Evolutionary conservation across 2,329 filamentous ascomycete genomes (phyloP).

Genomic region (Pyricularia grisea): DNA sequence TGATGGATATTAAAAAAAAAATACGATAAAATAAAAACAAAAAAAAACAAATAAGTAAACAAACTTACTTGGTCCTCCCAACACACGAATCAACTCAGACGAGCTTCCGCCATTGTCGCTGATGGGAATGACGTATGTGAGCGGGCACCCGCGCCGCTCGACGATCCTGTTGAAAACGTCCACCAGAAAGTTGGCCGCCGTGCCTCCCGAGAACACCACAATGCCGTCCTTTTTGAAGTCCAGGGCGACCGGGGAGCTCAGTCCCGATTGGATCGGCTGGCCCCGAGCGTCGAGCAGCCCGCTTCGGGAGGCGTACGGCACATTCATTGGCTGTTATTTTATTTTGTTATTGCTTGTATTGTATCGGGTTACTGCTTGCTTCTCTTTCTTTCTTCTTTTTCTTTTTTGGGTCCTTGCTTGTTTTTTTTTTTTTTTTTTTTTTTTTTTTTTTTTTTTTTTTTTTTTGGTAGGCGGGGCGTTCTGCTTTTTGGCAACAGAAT

Average conservation of each 20-base stretch:
- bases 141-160: constrained; percentile 52
- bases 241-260: background rate
- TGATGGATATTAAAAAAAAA: background rate
- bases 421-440: background rate
- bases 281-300: background rate
- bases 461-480: background rate
- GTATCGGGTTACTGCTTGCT: background rate
- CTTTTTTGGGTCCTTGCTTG: background rate
- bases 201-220: constrained; percentile 85
- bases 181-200: constrained; percentile 87
- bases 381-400: too few species aligned
- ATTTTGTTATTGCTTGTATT: background rate
- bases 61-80: constrained; percentile 73
- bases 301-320: background rate
- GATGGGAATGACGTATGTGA: constrained; percentile 88
- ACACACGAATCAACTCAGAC: constrained; percentile 86
- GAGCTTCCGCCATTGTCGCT: constrained; percentile 94
- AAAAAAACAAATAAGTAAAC: too few species aligned
- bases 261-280: background rate
- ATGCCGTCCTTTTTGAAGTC: constrained; percentile 36
- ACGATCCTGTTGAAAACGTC: constrained; percentile 71
- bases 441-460: background rate
- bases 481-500: background rate
- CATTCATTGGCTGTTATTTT: background rate
- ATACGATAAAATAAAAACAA: background rate